These are phyloP conservation scores for Rhododendron kiyosumense DNA, from an alignment of 148 eudicot species.

Conservation along the genomic window DNA sequence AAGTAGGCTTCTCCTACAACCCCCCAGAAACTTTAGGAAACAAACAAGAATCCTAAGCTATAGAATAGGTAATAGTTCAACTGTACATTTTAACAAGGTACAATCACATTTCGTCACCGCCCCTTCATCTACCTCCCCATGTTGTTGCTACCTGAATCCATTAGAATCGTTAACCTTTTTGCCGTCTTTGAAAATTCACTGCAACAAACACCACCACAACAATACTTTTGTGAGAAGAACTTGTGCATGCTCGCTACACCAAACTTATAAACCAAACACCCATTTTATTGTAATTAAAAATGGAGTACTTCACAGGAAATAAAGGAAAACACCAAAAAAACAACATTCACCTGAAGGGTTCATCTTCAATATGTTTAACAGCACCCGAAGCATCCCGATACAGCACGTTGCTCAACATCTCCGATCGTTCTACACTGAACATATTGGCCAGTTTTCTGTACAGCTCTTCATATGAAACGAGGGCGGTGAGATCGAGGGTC, in stretches of 20 bases:
- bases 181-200: slow-evolving; percentile 43
- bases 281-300: too few relatives aligned
- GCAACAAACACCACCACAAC: slow-evolving; percentile 14
- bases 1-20: slow-evolving; percentile 19
- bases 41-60: neutral
- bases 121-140: slow-evolving; percentile 12
- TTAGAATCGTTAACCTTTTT: slow-evolving; percentile 33
- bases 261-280: neutral
- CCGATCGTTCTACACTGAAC: slow-evolving; percentile 42
- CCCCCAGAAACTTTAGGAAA: slow-evolving; percentile 1
- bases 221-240: neutral
- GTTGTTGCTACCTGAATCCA: slow-evolving; percentile 36
- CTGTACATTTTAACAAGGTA: slow-evolving; percentile 19
- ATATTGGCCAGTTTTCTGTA: slow-evolving; percentile 45
- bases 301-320: neutral
- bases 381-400: slow-evolving; percentile 32
- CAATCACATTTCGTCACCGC: neutral
- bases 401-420: slow-evolving; percentile 49
- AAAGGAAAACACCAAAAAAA: neutral
- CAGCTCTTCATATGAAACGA: slow-evolving; percentile 56
- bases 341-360: slow-evolving; percentile 36
- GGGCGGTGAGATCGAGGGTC: slow-evolving; percentile 37
- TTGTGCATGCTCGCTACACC: neutral
- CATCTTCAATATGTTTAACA: slow-evolving; percentile 26
- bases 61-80: neutral